Evolutionary conservation across 75 land plant species (phyloP).

Genomic region (Chamaecyparis obtusa): DNA sequence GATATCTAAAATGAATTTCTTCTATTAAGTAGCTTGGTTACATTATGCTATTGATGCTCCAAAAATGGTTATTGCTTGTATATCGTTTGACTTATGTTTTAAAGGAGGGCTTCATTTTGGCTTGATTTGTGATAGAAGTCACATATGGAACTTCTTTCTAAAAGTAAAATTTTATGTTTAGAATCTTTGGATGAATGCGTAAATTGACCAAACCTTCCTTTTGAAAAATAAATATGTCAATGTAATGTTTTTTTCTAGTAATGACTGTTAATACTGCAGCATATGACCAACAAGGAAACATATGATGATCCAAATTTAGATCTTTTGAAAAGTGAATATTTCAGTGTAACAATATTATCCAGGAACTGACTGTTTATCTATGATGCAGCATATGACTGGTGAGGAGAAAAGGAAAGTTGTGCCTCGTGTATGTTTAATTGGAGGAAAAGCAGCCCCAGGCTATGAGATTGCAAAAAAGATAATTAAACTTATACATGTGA

Average conservation of each 20-base stretch:
- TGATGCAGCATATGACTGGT: constrained; percentile 57
- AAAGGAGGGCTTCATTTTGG: not conserved
- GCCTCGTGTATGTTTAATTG: constrained; percentile 79
- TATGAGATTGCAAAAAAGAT: constrained; percentile 81
- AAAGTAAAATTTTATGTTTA: not conserved
- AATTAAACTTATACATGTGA: constrained; percentile 65
- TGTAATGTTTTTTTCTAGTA: too few species aligned
- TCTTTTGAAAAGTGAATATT: not conserved
- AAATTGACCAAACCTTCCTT: too few species aligned
- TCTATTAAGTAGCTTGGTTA: too few species aligned
- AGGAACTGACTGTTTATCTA: not conserved
- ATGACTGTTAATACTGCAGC: too few species aligned
- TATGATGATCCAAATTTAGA: not conserved
- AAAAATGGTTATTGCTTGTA: not conserved
- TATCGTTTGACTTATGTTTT: not conserved
- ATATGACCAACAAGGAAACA: not conserved
- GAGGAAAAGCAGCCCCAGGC: constrained; percentile 87
- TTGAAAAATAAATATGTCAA: too few species aligned
- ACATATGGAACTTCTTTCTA: not conserved
- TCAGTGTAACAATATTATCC: not conserved
- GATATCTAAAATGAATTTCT: too few species aligned
- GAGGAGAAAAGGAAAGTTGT: constrained; percentile 62
- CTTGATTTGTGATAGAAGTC: not conserved
- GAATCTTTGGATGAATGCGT: too few species aligned
- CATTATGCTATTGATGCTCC: not conserved